Conservation (phyloP, 2,329 filamentous ascomycete genomes). For the Dactylellina parvicollis region DNA sequence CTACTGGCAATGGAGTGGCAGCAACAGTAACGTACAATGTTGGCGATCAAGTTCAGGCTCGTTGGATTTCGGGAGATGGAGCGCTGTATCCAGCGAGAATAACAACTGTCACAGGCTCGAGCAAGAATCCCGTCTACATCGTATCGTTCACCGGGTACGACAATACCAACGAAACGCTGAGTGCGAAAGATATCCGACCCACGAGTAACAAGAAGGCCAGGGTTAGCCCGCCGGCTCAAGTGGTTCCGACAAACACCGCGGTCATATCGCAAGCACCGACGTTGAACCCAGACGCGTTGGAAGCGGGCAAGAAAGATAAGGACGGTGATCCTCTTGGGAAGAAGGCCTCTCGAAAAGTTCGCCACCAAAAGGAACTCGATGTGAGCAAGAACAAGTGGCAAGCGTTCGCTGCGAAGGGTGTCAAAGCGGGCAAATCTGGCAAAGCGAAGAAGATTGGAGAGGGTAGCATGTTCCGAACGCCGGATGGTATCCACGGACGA, state of each 20-base stretch:
- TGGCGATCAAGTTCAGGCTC: constrained; percentile 88
- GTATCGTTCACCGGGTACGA: constrained; percentile 95
- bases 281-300: constrained; percentile 71
- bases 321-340: constrained; percentile 72
- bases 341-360: constrained; percentile 79
- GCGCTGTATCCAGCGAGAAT: constrained; percentile 92
- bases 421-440: constrained; percentile 71
- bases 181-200: constrained; percentile 83
- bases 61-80: constrained; percentile 89
- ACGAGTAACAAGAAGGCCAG: constrained; percentile 71
- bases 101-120: constrained; percentile 90
- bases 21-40: constrained; percentile 67
- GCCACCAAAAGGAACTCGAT: constrained; percentile 91
- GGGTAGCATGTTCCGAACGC: constrained; percentile 96
- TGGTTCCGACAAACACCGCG: constrained; percentile 62
- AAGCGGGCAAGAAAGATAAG: constrained; percentile 72
- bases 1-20: constrained; percentile 63
- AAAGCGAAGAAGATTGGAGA: constrained; percentile 74
- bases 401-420: constrained; percentile 80
- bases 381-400: constrained; percentile 94
- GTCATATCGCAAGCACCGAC: constrained; percentile 75
- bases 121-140: constrained; percentile 88
- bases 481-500: constrained; percentile 84
- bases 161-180: constrained; percentile 78
- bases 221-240: constrained; percentile 61